Evolutionary conservation across 1,284 basidiomycete species (phyloP), one percentile per base, ranked within the genome.

Genomic region (Boletus nobilissimus): DNA sequence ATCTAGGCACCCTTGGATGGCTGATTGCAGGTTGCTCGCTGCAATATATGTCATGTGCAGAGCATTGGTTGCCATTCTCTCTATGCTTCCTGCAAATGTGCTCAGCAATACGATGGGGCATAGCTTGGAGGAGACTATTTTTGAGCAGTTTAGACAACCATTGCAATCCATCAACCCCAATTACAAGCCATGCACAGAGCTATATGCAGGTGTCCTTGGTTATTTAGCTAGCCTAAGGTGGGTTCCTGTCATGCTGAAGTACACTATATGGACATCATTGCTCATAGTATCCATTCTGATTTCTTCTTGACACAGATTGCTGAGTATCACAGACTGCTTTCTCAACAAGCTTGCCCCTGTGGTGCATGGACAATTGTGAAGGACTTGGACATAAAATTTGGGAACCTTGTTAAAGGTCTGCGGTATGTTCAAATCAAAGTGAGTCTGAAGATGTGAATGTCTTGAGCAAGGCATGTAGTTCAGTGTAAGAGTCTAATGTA

Each of bases 1-100:
- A 73, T 88, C 89, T 7, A 86, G 89, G 6, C 84, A 86, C 14
- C 84, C 84, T 62, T 89, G 89, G 46, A 83, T 84, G 38, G 81
- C 87, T 51, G 95, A 95, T 82, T 92, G 96, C n/a, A 94, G 96
- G 86, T 91, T 92, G 70, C 89, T 97, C 7, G 94, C 95, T 8
- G 93, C 95, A 3, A 94, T 95, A 57, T 97, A 97, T 85, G 93
- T 98, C 82, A 94, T 96, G 91, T 97, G 96, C 83, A 92, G 97
- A 69, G 94, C 95, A 0, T 89, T 98, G 40, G 93, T 97, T 40
- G 93, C 92, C 5, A 91, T 97, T 26, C 90, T 97, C 67, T 91
- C 94, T 70, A 88, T 91, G 26, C 90, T 95, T 34, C 90, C 93
- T 3, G 94, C 93, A 81, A 95, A 96, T 79, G 92, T 92, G 2